Evolutionary conservation across 2,329 filamentous ascomycete genomes (phyloP), one percentile per base, ranked within the genome.

Genomic region (Aspergillus udagawae): DNA sequence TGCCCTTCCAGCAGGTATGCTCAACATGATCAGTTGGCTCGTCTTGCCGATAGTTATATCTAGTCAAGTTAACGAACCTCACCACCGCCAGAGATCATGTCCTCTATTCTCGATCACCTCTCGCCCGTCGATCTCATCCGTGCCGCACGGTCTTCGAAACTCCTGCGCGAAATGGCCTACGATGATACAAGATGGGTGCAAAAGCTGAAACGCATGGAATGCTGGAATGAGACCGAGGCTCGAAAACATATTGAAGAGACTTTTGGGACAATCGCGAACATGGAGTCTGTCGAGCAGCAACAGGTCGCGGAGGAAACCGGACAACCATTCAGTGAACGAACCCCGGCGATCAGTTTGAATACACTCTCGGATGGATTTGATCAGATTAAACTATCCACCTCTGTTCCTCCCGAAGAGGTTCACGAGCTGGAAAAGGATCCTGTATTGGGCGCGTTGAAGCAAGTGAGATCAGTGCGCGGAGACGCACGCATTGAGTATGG

Each of bases 121-220:
- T 89, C 91, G 42, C 83, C 96, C 28, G 79, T 88, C 59, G 93
- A 97, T 73, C 87, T 96, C 67, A 84, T 97, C 71, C 86, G 86
- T 64, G 93, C 91, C 70, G 93, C 94, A 48, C 87, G 88, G 61
- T 87, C 90, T 25, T 96, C 91, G 57, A 89, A 85, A 70, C 89
- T 91, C 59, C 85, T 97, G 82, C 88, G 89, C 70, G 94, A 99
- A 76, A 99, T 99, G 92, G 92, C 97, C 3, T 99, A 97, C 75
- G 94, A 99, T 73, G 94, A 99, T 74, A 91, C 92, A 51, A 84
- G 93, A 78, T 99, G 94, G 94, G 89, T 97, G 42, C 86, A 90
- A 62, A 84, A 90, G 61, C 76, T 99, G 54, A 89, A 89, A 71
- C 86, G 83, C 57, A 96, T 99, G 86, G 90, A 88, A 1, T 89